Base-by-base conservation (phyloP, 768 basidiomycete genomes). In the Auricularia sp. region DNA sequence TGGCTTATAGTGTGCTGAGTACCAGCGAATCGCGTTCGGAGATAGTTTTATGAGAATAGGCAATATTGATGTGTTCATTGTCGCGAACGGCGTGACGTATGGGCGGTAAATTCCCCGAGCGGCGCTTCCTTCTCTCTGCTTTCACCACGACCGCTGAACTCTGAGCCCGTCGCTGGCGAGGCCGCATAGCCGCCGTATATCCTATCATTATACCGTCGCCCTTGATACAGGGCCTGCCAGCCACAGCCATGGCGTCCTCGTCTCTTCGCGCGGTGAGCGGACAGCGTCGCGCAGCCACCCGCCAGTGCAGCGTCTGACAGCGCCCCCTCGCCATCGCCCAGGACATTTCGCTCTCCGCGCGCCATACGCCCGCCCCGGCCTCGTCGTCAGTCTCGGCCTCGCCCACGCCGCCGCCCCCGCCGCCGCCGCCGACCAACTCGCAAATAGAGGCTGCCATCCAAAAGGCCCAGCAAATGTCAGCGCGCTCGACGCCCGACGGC, bases 391-490 rank as follows among this genome's bases (percentile, higher is more conserved):
- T 21, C 14, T 21, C 47, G 47, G 18, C 47, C 8, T 51, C 18
- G 47, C 21, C 47, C 47, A 51, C 47, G 18, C 47, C 63, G n/a
- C 18, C 62, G 62, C 67, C 59, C 6, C 66, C 21, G 2, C 65
- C 29, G 11, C 54, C 36, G n/a, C 73, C 70, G 7, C 74, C 68
- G 13, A 70, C 88, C 2, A 87, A 87, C 77, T 90, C 90, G 75
- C 91, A 92, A 70, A 94, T 96, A 72, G 94, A 97, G 73, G 91
- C 92, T 3, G 83, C 94, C 71, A 97, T 97, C 67, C 90, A 91
- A 72, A 83, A 88, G 75, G 94, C 94, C n/a, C 56, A 59, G 34
- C 29, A 29, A 10, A 59, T 59, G 56, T 85, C 90, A 6, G 79
- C 85, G 5, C 78, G 83, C n/a, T 73, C 82, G 3, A 73, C 83